Conservation (phyloP, 2,329 filamentous ascomycete species). For the Calonectria hawksworthii region DNA sequence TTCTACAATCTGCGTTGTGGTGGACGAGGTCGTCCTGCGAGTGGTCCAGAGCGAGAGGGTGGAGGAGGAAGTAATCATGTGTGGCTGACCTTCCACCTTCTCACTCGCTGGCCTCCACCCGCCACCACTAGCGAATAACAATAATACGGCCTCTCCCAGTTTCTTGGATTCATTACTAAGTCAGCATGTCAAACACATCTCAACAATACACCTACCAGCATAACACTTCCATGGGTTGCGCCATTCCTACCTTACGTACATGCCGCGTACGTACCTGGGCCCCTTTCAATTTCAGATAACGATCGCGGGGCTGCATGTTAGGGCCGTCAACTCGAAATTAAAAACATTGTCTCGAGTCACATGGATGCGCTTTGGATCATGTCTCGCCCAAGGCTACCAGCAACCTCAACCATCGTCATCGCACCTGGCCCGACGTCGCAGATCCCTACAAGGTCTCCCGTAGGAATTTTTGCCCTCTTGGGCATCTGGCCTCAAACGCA, state of each 20-base stretch:
- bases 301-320: neutral
- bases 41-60: neutral
- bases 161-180: neutral
- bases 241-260: neutral
- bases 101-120: neutral
- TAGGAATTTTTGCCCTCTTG: constrained; percentile 7
- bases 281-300: neutral
- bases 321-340: neutral
- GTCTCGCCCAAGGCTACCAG: constrained; percentile 1
- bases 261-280: neutral
- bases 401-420: constrained; percentile 25
- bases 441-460: constrained; percentile 2
- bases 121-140: neutral
- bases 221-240: neutral
- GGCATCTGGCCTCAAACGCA: constrained; percentile 1
- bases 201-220: neutral
- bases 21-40: constrained; percentile 1
- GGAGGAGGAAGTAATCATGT: constrained; percentile 4
- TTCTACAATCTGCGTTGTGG: constrained; percentile 6
- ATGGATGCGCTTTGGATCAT: constrained; percentile 14
- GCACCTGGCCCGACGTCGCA: constrained; percentile 4
- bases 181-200: neutral
- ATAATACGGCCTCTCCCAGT: neutral
- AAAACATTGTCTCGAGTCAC: neutral
- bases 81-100: constrained; percentile 18